Conservation (phyloP, 805 yeast species). For the Pichia eremophila region DNA sequence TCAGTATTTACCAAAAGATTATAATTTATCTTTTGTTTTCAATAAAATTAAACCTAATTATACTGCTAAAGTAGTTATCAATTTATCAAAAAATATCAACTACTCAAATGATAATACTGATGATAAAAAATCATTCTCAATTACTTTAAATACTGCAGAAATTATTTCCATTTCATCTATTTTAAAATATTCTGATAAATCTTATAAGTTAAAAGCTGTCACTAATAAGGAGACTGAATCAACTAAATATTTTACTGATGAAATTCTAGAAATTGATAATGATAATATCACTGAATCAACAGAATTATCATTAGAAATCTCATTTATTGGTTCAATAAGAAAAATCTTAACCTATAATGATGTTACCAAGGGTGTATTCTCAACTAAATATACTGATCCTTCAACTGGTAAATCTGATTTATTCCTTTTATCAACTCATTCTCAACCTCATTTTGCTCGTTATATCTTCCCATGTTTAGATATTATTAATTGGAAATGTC, state of each 20-base stretch:
- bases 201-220: constrained; percentile 6
- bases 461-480: constrained; percentile 62
- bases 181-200: constrained; percentile 6
- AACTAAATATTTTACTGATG: constrained; percentile 23
- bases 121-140: constrained; percentile 8
- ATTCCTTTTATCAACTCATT: constrained; percentile 56
- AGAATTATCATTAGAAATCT: constrained; percentile 19
- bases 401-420: constrained; percentile 40
- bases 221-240: constrained; percentile 30
- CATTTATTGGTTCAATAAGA: constrained; percentile 44
- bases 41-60: constrained; percentile 38
- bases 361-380: constrained; percentile 55
- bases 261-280: constrained; percentile 10
- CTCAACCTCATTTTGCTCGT: constrained; percentile 60
- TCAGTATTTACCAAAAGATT: constrained; percentile 28
- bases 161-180: constrained; percentile 29
- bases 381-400: constrained; percentile 51
- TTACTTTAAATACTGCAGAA: constrained; percentile 34
- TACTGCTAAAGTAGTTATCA: constrained; percentile 29
- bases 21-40: constrained; percentile 29
- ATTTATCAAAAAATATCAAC: constrained; percentile 21
- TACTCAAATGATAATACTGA: constrained; percentile 6
- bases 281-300: background rate
- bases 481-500: constrained; percentile 47
- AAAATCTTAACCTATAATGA: constrained; percentile 45